Conservation (phyloP, 2,329 filamentous ascomycete genomes). For the Fusarium coicis region DNA sequence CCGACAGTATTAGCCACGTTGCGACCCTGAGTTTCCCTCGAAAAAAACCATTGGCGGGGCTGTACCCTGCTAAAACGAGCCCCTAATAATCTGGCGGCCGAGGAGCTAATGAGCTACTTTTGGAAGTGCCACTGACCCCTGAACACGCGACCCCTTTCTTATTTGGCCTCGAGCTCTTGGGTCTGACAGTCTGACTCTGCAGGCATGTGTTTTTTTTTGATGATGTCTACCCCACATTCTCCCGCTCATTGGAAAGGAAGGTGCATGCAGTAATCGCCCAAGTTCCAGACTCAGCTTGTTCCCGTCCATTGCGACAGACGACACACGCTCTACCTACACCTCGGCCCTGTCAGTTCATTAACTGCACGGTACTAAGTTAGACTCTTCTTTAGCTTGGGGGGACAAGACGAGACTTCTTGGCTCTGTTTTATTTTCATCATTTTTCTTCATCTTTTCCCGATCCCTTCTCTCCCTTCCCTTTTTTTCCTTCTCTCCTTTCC, state of each 20-base stretch:
- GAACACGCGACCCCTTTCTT: conserved; percentile 41
- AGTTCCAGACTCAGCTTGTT: conserved; percentile 13
- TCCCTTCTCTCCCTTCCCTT: neutral
- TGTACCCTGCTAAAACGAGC: conserved; percentile 12
- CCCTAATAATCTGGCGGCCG: conserved; percentile 13
- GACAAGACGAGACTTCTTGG: neutral
- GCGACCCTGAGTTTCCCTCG: neutral
- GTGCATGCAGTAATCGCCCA: neutral
- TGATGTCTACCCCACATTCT: conserved; percentile 35
- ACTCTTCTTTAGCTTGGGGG: neutral
- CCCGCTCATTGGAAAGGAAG: conserved; percentile 16
- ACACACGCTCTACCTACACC: neutral
- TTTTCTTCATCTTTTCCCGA: conserved; percentile 6
- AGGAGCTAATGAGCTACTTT: conserved; percentile 12
- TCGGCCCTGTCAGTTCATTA: neutral
- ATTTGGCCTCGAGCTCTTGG: conserved; percentile 23
- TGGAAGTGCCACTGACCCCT: conserved; percentile 14
- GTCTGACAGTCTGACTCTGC: too few species aligned
- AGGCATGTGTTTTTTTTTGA: neutral
- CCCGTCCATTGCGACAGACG: neutral
- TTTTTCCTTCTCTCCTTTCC: neutral
- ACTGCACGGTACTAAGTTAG: too few species aligned
- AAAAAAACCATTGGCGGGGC: neutral
- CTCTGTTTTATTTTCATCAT: conserved; percentile 3
- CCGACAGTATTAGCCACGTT: conserved; percentile 9